A percentile compares a stretch with the other conserved stretches of the same genome.
phyloP scores from a whole-genome alignment of 2,329 filamentous ascomycete genomes.

The Coleophoma crateriformis region DNA sequence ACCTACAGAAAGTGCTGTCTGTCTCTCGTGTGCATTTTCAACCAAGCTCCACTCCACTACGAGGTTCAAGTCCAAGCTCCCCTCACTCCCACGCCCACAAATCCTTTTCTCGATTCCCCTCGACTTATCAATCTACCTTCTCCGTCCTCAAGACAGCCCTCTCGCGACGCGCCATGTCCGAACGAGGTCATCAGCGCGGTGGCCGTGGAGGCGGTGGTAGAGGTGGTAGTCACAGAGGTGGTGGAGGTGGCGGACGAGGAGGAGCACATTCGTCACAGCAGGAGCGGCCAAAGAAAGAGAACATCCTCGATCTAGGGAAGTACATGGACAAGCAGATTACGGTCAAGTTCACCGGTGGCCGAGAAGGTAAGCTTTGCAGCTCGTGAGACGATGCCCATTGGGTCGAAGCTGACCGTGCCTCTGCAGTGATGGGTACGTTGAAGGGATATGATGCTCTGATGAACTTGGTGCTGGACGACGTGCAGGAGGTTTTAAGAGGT shows the following conservation, averaged over 20 bases:
- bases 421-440: conserved; percentile 73
- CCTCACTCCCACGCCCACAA: no score
- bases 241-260: conserved; percentile 39
- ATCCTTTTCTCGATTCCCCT: neutral
- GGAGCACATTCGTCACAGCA: conserved; percentile 39
- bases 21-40: no score
- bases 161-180: conserved; percentile 7
- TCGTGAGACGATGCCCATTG: no score
- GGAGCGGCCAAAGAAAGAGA: conserved; percentile 94
- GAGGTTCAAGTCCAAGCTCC: no score
- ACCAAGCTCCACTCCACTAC: no score
- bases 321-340: conserved; percentile 96
- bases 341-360: conserved; percentile 93
- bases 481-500: conserved; percentile 87
- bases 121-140: neutral
- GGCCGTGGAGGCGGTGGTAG: conserved; percentile 22
- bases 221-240: conserved; percentile 33
- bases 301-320: conserved; percentile 90
- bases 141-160: neutral
- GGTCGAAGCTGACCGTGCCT: neutral
- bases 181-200: conserved; percentile 12
- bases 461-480: conserved; percentile 95
- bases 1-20: no score
- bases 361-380: conserved; percentile 61
- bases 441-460: conserved; percentile 97